Evolutionary conservation across 106 monocot species (phyloP).

Genomic region (Acorus gramineus): DNA sequence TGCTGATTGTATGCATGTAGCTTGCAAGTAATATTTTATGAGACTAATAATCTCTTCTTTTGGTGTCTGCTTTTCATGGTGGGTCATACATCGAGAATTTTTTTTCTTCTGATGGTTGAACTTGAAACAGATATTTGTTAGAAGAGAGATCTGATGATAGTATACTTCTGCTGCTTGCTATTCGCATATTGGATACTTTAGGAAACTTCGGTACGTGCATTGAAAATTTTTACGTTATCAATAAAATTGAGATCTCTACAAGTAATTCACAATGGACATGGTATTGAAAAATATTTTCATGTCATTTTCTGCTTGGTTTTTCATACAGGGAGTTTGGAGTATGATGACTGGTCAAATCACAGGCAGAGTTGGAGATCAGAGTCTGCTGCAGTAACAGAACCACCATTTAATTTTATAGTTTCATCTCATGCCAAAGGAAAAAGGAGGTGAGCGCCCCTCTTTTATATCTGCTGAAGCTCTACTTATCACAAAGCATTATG

Average conservation of each 20-base stretch:
- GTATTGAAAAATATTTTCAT: background rate
- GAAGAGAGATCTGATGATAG: constrained; percentile 91
- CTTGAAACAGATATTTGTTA: constrained; percentile 58
- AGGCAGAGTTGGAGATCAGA: constrained; percentile 76
- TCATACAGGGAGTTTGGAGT: constrained; percentile 70
- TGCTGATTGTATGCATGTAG: constrained; percentile 64
- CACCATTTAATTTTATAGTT: constrained; percentile 83
- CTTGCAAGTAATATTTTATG: constrained; percentile 59
- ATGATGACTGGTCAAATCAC: constrained; percentile 89
- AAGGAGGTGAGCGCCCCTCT: constrained; percentile 43
- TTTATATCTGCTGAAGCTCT: background rate
- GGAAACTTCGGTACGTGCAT: constrained; percentile 67
- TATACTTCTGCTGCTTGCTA: constrained; percentile 83
- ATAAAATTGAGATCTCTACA: too few relatives aligned
- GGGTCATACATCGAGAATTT: constrained; percentile 2
- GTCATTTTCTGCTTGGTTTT: constrained; percentile 1
- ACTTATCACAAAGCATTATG: background rate
- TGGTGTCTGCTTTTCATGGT: background rate
- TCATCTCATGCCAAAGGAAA: constrained; percentile 57
- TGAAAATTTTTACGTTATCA: too few relatives aligned
- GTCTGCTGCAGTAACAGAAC: constrained; percentile 81
- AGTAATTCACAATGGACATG: too few relatives aligned
- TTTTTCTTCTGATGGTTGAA: background rate
- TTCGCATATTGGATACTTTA: constrained; percentile 81
- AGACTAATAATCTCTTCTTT: background rate